Percentiles rank a stretch among this genome's conserved stretches.
Evolutionary conservation across 2,329 filamentous ascomycete species (phyloP).

Genomic region (Aspergillus viridinutans): DNA sequence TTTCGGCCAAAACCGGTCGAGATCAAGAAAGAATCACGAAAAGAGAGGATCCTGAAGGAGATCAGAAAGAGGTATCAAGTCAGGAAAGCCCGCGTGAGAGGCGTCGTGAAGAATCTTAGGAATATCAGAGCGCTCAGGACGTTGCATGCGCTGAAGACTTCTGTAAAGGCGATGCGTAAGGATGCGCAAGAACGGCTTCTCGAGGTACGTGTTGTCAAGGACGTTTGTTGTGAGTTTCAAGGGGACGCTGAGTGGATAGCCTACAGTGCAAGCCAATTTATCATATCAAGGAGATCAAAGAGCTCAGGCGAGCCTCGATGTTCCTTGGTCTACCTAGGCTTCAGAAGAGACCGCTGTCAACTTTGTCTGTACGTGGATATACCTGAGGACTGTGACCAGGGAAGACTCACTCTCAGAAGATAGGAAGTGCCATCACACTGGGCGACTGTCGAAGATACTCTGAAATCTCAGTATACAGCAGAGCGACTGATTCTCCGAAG

Average conservation of each 20-base stretch:
- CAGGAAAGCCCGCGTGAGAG: background rate
- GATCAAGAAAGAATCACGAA: background rate
- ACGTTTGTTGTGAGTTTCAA: background rate
- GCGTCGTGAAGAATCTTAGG: background rate
- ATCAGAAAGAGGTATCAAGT: background rate
- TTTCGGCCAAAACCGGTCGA: background rate
- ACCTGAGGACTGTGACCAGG: background rate
- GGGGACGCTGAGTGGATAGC: background rate
- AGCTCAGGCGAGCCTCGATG: constrained; percentile 1
- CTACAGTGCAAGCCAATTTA: constrained; percentile 4
- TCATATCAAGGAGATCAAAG: constrained; percentile 4
- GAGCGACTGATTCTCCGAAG: background rate
- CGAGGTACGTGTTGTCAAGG: background rate
- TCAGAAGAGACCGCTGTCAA: background rate
- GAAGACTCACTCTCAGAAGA: background rate
- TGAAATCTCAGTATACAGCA: background rate
- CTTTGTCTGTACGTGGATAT: background rate
- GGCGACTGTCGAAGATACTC: background rate
- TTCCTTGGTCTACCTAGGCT: constrained; percentile 1
- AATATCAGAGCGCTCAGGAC: background rate
- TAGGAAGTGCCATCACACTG: background rate
- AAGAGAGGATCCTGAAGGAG: background rate
- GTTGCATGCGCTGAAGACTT: background rate
- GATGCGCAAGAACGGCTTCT: background rate
- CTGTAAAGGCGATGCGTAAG: background rate